Evolutionary conservation across 2,329 filamentous ascomycete genomes (phyloP).

Genomic region (Phialemoniopsis sp.): DNA sequence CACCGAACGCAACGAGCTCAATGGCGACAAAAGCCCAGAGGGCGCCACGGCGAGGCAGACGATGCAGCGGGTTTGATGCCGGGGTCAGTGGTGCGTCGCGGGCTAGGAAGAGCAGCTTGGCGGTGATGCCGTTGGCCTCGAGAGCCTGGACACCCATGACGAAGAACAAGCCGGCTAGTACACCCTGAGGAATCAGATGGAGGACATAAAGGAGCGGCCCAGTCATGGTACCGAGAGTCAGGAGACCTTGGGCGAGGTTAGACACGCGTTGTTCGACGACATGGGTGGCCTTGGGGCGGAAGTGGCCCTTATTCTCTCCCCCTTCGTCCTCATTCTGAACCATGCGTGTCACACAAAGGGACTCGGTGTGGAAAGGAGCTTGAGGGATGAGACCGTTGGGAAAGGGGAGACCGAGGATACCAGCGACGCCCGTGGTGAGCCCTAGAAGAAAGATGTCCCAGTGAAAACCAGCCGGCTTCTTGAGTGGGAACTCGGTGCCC

Average conservation of each 20-base stretch:
- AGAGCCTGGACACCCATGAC: constrained; percentile 80
- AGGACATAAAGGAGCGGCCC: constrained; percentile 70
- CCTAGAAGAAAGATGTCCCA: constrained; percentile 83
- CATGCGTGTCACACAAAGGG: constrained; percentile 66
- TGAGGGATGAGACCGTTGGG: constrained; percentile 78
- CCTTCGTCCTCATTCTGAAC: constrained; percentile 42
- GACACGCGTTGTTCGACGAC: constrained; percentile 77
- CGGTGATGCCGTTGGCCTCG: constrained; percentile 71
- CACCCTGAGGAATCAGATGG: constrained; percentile 74
- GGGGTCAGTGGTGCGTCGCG: constrained; percentile 62
- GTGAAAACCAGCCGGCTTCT: constrained; percentile 79
- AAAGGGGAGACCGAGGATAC: constrained; percentile 72
- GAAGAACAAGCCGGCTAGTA: constrained; percentile 78
- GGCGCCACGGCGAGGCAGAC: constrained; percentile 57
- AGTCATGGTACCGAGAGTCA: constrained; percentile 76
- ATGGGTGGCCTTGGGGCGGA: constrained; percentile 47
- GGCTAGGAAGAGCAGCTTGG: constrained; percentile 66
- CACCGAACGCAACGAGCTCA: constrained; percentile 67
- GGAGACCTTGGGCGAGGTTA: constrained; percentile 72
- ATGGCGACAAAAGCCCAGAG: constrained; percentile 69
- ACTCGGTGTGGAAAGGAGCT: constrained; percentile 76
- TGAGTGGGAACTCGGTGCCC: constrained; percentile 76
- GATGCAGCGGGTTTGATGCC: constrained; percentile 50
- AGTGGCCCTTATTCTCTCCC: constrained; percentile 51
- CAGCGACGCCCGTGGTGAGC: constrained; percentile 70